phyloP scores from a whole-genome alignment of 306 rosid genomes.

The Cucumis hystrix region DNA sequence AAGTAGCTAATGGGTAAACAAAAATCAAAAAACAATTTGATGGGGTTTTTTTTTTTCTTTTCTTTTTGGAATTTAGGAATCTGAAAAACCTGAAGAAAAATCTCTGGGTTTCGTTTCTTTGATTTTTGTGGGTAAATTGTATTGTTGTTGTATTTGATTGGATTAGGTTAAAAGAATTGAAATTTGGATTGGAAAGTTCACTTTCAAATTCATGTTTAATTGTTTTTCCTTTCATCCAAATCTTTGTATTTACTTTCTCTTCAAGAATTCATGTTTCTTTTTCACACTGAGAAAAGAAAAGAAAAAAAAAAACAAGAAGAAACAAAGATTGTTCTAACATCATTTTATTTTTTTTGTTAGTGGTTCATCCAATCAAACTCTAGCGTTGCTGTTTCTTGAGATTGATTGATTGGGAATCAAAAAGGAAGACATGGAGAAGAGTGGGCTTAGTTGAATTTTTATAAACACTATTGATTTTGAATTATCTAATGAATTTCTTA shows the following conservation, averaged over 20 bases:
- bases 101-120: neutral
- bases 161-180: neutral
- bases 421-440: neutral
- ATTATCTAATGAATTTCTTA: too few species aligned
- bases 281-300: neutral
- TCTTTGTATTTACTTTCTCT: neutral
- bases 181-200: neutral
- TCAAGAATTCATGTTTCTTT: neutral
- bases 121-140: neutral
- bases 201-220: neutral
- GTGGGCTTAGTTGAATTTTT: neutral
- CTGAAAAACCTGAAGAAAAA: neutral
- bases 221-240: neutral
- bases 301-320: neutral
- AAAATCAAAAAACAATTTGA: neutral
- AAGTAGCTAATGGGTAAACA: constrained; percentile 28
- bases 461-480: too few species aligned
- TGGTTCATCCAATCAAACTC: neutral
- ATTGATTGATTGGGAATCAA: neutral
- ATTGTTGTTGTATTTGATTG: neutral
- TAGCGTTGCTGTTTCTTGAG: neutral
- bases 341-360: neutral
- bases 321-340: neutral
- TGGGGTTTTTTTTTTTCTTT: neutral
- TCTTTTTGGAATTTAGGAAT: neutral